Evolutionary conservation across 2,329 filamentous ascomycete genomes (phyloP), one percentile per base, ranked within the genome.

Genomic region (Ramichloridium luteum): DNA sequence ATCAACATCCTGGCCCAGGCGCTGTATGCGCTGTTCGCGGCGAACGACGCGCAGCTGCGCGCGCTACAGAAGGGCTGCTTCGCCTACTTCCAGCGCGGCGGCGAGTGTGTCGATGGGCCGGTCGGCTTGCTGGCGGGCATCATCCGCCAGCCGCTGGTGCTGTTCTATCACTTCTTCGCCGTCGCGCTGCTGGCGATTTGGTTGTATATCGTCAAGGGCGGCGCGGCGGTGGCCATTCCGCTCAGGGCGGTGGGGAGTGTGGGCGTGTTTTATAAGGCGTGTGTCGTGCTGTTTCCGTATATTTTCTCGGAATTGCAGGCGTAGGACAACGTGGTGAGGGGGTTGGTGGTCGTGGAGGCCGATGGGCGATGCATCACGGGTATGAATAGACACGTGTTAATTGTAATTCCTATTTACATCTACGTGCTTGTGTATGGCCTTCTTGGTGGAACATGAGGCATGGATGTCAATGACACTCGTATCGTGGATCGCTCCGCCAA

Each of bases 1-100:
- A 90, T 98, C 67, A 98, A 98, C 59, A 93, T 96, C 46, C 75
- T 98, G n/a, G 88, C 90, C 1, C 82, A 90, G 65, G 86, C 90
- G 0, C 70, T 98, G 2, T 98, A 98, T 62, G 67, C 72, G 17
- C 72, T 98, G 9, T 98, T 96, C 54, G 84, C 88, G 11, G 90
- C 88, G 31, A 68, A 92, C 54, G 79, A 82, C 57, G 59, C 67
- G 27, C 72, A 86, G 51, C 73, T 96, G 31, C 73, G 72, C 42
- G 76, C 80, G 33, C 74, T 98, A 27, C 85, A 93, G 61, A 70
- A 70, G 43, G 90, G 90, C 28, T 98, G 90, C 64, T 96, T 96
- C 64, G 65, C 70, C 16, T 98, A 98, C 60, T 98, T 98, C 64
- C 68, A 83, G 53, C 67, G 67, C 18, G 77, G 77, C 25, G 72